Conservation (phyloP, 31 red algal species). For the Asparagopsis taxiformis region DNA sequence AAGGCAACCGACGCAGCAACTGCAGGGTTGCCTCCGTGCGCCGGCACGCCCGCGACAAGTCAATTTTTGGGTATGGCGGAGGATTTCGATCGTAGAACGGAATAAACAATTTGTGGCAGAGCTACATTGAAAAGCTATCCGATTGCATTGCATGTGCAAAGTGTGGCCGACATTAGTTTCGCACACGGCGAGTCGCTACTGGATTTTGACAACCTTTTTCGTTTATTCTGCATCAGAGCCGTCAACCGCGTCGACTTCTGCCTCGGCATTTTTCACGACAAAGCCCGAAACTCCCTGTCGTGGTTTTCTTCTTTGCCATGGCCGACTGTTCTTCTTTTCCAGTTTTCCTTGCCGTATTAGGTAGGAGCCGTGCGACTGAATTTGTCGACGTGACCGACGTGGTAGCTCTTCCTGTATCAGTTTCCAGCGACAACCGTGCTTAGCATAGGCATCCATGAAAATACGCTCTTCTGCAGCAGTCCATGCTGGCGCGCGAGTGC, state of each 20-base stretch:
- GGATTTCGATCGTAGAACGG: slow-evolving; percentile 67
- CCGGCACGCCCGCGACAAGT: slow-evolving; percentile 23
- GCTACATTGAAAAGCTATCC: background rate
- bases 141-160: background rate
- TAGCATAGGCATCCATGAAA: slow-evolving; percentile 67
- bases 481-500: slow-evolving; percentile 76
- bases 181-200: background rate
- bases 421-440: slow-evolving; percentile 88
- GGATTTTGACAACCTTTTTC: background rate
- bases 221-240: slow-evolving; percentile 10
- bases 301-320: slow-evolving; percentile 64
- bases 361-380: slow-evolving; percentile 93
- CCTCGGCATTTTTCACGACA: slow-evolving; percentile 18
- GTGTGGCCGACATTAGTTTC: background rate
- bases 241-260: slow-evolving; percentile 16
- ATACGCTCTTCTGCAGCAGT: slow-evolving; percentile 69
- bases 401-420: slow-evolving; percentile 76
- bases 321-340: slow-evolving; percentile 75
- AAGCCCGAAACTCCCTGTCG: slow-evolving; percentile 6
- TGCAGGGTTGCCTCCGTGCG: slow-evolving; percentile 43
- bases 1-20: slow-evolving; percentile 16
- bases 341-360: slow-evolving; percentile 81
- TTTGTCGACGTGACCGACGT: slow-evolving; percentile 80
- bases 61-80: slow-evolving; percentile 48
- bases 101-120: no score